Conservation (phyloP, 1,139 yeast species). For the Lodderomyces oxycetoniae region DNA sequence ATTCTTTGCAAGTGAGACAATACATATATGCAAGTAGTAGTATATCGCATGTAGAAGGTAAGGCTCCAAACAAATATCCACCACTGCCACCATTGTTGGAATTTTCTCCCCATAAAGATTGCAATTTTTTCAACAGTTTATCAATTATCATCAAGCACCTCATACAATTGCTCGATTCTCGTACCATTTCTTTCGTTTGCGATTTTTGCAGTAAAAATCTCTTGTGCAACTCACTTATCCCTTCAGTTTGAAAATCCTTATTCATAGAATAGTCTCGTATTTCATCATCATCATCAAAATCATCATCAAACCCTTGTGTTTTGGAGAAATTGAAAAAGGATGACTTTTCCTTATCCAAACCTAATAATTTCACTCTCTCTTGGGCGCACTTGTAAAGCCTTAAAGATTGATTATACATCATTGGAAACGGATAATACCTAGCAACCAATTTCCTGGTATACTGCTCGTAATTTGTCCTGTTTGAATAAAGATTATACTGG, state of each 20-base stretch:
- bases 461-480: slow-evolving; percentile 58
- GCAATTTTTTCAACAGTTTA: slow-evolving; percentile 26
- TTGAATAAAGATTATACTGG: slow-evolving; percentile 58
- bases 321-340: slow-evolving; percentile 28
- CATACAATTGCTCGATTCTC: slow-evolving; percentile 50
- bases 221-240: slow-evolving; percentile 50
- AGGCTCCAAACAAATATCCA: slow-evolving; percentile 8
- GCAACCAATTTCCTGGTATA: slow-evolving; percentile 61
- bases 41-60: slow-evolving; percentile 15
- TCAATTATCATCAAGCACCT: slow-evolving; percentile 44
- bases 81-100: background rate
- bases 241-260: too few species aligned
- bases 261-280: slow-evolving; percentile 12
- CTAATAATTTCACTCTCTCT: slow-evolving; percentile 36
- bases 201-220: slow-evolving; percentile 41
- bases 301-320: slow-evolving; percentile 29
- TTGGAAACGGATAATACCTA: slow-evolving; percentile 67
- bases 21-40: slow-evolving; percentile 39
- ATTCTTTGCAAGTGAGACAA: slow-evolving; percentile 27
- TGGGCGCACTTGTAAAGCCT: slow-evolving; percentile 48
- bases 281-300: slow-evolving; percentile 18
- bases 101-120: slow-evolving; percentile 15
- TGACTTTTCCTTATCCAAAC: slow-evolving; percentile 30
- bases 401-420: slow-evolving; percentile 77
- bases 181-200: slow-evolving; percentile 36